Percentiles rank a stretch among this genome's conserved stretches.
phyloP scores from a whole-genome alignment of 192 early-diverging fungal genomes.

The Dimargaris cristalligena region DNA sequence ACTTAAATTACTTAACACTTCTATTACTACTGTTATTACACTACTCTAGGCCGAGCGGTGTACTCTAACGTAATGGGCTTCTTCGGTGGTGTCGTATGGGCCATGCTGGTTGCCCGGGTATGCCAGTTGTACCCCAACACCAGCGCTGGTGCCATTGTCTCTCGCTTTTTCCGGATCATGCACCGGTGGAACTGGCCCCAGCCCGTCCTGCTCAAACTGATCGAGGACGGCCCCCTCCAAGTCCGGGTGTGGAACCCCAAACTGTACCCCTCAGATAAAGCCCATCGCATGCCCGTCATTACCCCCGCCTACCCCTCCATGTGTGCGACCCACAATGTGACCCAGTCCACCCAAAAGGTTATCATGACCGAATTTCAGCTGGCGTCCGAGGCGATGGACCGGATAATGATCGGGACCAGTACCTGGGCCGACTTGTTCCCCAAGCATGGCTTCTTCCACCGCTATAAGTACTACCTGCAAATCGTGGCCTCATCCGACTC shows the following conservation, averaged over 20 bases:
- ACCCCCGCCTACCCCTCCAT: conserved; percentile 97
- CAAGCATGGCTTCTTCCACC: conserved; percentile 74
- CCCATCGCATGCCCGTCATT: conserved; percentile 93
- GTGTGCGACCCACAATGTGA: conserved; percentile 97
- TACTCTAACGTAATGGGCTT: conserved; percentile 97
- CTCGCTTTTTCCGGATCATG: conserved; percentile 78
- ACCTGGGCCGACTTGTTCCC: conserved; percentile 74
- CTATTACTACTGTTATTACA: no score
- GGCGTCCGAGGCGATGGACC: conserved; percentile 55
- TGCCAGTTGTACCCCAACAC: conserved; percentile 96
- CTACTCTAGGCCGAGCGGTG: conserved; percentile 42
- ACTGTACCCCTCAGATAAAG: conserved; percentile 58
- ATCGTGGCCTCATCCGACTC: conserved; percentile 63
- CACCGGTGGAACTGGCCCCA: conserved; percentile 87
- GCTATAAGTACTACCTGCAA: conserved; percentile 81
- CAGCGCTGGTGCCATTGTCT: conserved; percentile 67
- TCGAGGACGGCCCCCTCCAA: conserved; percentile 73
- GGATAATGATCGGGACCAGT: conserved; percentile 54
- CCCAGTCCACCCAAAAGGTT: conserved; percentile 61
- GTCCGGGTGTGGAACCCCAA: conserved; percentile 93
- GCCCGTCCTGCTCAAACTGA: conserved; percentile 72
- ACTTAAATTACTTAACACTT: no score
- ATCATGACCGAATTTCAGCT: conserved; percentile 74
- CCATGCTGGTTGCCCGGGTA: conserved; percentile 86
- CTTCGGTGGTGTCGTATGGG: conserved; percentile 97